Base-by-base conservation (phyloP, 331 rosid species). In the Pyrus hybrid region DNA sequence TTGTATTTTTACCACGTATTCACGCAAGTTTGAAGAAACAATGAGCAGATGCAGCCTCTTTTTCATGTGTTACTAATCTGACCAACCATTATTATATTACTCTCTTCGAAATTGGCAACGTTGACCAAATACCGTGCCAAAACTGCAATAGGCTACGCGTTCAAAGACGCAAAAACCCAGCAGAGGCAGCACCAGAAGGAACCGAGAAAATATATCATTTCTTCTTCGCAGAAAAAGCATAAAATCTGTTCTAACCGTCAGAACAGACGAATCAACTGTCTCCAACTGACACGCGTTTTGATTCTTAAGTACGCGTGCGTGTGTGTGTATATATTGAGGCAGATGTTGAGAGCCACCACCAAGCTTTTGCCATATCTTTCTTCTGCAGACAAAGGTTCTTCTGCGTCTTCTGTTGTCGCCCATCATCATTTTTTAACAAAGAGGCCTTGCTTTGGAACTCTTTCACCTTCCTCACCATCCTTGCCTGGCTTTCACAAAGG, bases 271-370 rank as follows among this genome's bases (percentile, higher is more conserved):
- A 17, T 17, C 56, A 49, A 17, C 56, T 49, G 6, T 17, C 30
- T 12, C 16, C 2, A 1, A 3, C 30, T 11, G 12, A 61, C 9
- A 6, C 4, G n/a, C n/a, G 56, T 63, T 18, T 20, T 17, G 45
- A 64, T 30, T 64, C 25, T 64, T 64, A 29, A 17, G 17, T 64
- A 6, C 21, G n/a, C n/a, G n/a, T n/a, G n/a, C n/a, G n/a, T n/a
- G n/a, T n/a, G 30, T 26, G 7, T 2, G 26, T 3, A 62, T 8
- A 47, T 6, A 51, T 47, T 63, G 58, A 85, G 84, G 85, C 83
- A 80, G 81, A 78, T 80, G 47, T 67, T 77, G 25, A 70, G 89
- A 81, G 81, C 84, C 37, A n/a, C 86, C 37, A 33, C 22, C 74
- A 85, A 74, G 62, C 53, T 78, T 13, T 26, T 76, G 45, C 77